Evolutionary conservation across 2,329 filamentous ascomycete genomes (phyloP).

Genomic region (Exophiala mesophila): DNA sequence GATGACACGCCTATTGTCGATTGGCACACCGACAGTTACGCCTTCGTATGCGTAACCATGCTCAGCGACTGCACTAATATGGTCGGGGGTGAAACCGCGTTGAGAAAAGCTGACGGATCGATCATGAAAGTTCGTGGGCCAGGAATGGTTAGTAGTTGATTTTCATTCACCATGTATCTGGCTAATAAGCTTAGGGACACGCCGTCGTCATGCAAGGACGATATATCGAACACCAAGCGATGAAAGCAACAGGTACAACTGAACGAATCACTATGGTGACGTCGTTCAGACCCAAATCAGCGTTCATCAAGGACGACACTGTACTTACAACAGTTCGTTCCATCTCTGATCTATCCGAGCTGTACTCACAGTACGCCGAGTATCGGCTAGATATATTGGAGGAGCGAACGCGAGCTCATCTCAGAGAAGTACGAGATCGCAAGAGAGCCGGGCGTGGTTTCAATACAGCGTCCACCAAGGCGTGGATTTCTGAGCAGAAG

Average conservation of each 20-base stretch:
- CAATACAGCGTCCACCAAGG: slow-evolving; percentile 29
- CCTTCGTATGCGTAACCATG: slow-evolving; percentile 51
- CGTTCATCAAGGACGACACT: slow-evolving; percentile 54
- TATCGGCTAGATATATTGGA: slow-evolving; percentile 61
- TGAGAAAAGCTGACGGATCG: slow-evolving; percentile 49
- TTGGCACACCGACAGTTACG: slow-evolving; percentile 50
- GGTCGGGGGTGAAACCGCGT: slow-evolving; percentile 55
- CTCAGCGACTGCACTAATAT: slow-evolving; percentile 46
- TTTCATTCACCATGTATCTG: neutral
- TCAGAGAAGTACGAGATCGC: slow-evolving; percentile 33
- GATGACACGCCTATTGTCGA: slow-evolving; percentile 37
- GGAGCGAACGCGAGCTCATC: slow-evolving; percentile 49
- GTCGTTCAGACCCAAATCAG: slow-evolving; percentile 56
- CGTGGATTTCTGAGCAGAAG: slow-evolving; percentile 30
- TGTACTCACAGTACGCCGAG: slow-evolving; percentile 58
- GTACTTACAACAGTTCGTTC: slow-evolving; percentile 56
- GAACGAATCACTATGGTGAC: slow-evolving; percentile 65
- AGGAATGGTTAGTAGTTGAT: slow-evolving; percentile 34
- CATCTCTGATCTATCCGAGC: slow-evolving; percentile 53
- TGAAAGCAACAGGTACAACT: slow-evolving; percentile 52
- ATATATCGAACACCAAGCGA: slow-evolving; percentile 62
- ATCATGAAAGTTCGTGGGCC: slow-evolving; percentile 44
- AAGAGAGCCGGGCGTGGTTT: slow-evolving; percentile 32
- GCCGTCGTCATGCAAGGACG: slow-evolving; percentile 63
- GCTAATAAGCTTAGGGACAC: slow-evolving; percentile 45